Base-by-base conservation (phyloP, 2,329 filamentous ascomycete genomes). In the Botrytis sinoallii region DNA sequence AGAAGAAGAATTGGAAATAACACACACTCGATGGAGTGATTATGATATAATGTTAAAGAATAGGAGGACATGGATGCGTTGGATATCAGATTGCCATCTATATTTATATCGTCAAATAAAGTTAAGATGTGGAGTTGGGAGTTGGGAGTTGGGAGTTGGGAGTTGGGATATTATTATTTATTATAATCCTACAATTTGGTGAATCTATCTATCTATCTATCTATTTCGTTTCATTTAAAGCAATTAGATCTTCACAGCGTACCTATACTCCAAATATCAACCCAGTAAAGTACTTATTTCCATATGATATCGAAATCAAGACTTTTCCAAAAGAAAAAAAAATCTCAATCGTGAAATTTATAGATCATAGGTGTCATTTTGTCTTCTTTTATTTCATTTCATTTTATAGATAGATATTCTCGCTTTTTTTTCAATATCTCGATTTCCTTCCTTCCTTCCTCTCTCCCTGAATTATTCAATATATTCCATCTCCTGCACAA, bases 271-370 rank as follows among this genome's bases (percentile, higher is more conserved):
- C 48, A 12, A n/a, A 6, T 12, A 25, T 52, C 22, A 6, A 52
- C 4, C 0, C 22, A 2, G 25, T 14, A 4, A 1, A 4, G n/a
- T 14, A n/a, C 1, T 14, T 4, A n/a, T 3, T 14, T 4, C 22
- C 20, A 10, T 20, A n/a, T 1, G 8, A 25, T 4, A 25, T 32
- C 32, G 32, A 32, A 32, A 32, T 32, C 32, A 32, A 4, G 32
- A 32, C 32, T 32, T 32, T 32, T 32, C 32, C 3, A 32, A 32
- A 32, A 32, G 32, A 32, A 32, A 32, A 32, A 32, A 32, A 32
- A 32, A 32, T 32, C 16, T 1, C 16, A 44, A 18, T 44, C 16
- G 42, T 44, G 42, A 44, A 44, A 18, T 44, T 1, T 16, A 44
- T 8, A 48, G 20, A 8, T 22, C 8, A 3, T 8, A 9, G 8